These are phyloP conservation scores for Candida dubliniensis DNA, from an alignment of 1,139 yeast species.

Conservation along the genomic window DNA sequence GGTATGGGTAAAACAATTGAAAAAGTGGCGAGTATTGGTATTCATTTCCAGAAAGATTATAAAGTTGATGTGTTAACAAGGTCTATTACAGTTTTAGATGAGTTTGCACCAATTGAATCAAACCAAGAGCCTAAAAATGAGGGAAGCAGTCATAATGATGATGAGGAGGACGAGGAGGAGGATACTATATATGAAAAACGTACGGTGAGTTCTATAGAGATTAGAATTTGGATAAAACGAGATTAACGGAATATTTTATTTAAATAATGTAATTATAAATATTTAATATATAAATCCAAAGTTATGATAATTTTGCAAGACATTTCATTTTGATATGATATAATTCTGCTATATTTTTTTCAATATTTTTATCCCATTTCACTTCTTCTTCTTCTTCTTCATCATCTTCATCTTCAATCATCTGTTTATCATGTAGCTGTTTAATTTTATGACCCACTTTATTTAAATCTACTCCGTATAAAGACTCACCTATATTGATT, in stretches of 20 bases:
- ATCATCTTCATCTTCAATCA: constrained; percentile 25
- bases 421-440: constrained; percentile 6
- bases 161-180: constrained; percentile 34
- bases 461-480: constrained; percentile 35
- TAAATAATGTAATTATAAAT: no score
- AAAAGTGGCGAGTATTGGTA: constrained; percentile 52
- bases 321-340: constrained; percentile 43
- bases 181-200: constrained; percentile 49
- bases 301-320: constrained; percentile 15
- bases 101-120: constrained; percentile 29
- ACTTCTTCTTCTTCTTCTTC: constrained; percentile 26
- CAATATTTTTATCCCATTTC: constrained; percentile 28
- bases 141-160: constrained; percentile 15
- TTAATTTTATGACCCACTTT: constrained; percentile 18
- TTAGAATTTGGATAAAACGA: constrained; percentile 46
- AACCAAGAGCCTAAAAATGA: constrained; percentile 7
- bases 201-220: constrained; percentile 58
- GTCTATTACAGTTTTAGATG: constrained; percentile 64
- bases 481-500: constrained; percentile 23
- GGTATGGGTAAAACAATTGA: constrained; percentile 72
- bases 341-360: constrained; percentile 49
- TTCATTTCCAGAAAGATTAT: constrained; percentile 46
- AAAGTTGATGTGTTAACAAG: constrained; percentile 57
- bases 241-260: constrained; percentile 11
- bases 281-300: no score